Conservation (phyloP, 2,329 filamentous ascomycete species). For the Neofusicoccum cordaticola region DNA sequence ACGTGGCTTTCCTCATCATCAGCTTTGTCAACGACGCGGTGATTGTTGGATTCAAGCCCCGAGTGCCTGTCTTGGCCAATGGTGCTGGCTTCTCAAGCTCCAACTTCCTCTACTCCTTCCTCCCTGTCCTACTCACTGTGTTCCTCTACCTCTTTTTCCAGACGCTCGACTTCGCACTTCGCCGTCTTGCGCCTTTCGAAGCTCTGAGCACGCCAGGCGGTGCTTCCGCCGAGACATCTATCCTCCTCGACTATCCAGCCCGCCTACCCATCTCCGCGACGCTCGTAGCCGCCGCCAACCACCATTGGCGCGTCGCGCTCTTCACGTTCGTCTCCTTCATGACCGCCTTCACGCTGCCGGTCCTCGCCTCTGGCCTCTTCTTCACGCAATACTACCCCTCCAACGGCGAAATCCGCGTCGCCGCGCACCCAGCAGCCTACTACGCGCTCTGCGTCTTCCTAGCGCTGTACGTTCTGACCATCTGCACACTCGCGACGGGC, state of each 20-base stretch:
- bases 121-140: constrained; percentile 67
- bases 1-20: constrained; percentile 62
- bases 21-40: constrained; percentile 72
- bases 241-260: constrained; percentile 69
- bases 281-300: constrained; percentile 56
- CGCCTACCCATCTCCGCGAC: constrained; percentile 62
- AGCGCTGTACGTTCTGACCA: constrained; percentile 64
- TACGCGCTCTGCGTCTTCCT: constrained; percentile 71
- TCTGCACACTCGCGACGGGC: constrained; percentile 57
- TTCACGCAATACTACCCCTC: constrained; percentile 63
- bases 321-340: constrained; percentile 59
- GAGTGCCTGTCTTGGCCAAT: constrained; percentile 60
- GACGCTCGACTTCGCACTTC: constrained; percentile 63
- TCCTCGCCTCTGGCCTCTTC: constrained; percentile 69
- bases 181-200: constrained; percentile 67
- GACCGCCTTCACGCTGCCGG: constrained; percentile 59
- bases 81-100: constrained; percentile 71
- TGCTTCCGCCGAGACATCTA: constrained; percentile 58
- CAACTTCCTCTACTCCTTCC: constrained; percentile 81
- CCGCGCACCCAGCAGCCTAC: constrained; percentile 70
- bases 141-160: constrained; percentile 66
- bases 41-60: constrained; percentile 67
- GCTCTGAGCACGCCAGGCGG: constrained; percentile 60
- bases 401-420: constrained; percentile 47
- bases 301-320: constrained; percentile 64